phyloP scores from a whole-genome alignment of 331 rosid genomes.

The Dryas integrifolia region DNA sequence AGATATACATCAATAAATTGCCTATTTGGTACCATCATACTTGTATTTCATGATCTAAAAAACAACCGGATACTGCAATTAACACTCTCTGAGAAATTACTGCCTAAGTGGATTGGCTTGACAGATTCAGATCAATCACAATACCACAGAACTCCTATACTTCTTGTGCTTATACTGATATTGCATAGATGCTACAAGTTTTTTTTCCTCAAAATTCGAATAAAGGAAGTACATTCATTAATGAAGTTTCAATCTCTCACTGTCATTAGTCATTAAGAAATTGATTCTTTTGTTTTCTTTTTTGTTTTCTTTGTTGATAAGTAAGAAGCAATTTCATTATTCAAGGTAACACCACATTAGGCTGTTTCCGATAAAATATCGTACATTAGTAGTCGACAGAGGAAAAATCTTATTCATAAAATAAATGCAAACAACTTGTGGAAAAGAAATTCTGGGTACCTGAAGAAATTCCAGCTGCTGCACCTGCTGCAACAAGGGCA shows the following conservation, averaged over 20 bases:
- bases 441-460: constrained; percentile 43
- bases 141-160: background rate
- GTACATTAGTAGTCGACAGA: constrained; percentile 12
- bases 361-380: background rate
- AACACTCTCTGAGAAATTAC: background rate
- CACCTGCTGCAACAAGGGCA: constrained; percentile 96
- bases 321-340: background rate
- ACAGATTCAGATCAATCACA: background rate
- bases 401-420: constrained; percentile 15
- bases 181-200: background rate
- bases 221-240: background rate
- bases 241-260: background rate
- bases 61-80: constrained; percentile 1
- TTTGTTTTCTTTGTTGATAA: background rate
- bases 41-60: constrained; percentile 5
- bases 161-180: background rate
- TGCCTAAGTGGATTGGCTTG: background rate
- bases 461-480: constrained; percentile 94
- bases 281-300: background rate
- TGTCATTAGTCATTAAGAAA: background rate
- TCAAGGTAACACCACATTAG: constrained; percentile 6
- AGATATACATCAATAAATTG: background rate
- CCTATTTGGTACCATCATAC: background rate
- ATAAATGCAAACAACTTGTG: background rate
- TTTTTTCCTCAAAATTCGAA: background rate